Evolutionary conservation across 2,329 filamentous ascomycete species (phyloP).

Genomic region (Daldinia eschscholtzii): DNA sequence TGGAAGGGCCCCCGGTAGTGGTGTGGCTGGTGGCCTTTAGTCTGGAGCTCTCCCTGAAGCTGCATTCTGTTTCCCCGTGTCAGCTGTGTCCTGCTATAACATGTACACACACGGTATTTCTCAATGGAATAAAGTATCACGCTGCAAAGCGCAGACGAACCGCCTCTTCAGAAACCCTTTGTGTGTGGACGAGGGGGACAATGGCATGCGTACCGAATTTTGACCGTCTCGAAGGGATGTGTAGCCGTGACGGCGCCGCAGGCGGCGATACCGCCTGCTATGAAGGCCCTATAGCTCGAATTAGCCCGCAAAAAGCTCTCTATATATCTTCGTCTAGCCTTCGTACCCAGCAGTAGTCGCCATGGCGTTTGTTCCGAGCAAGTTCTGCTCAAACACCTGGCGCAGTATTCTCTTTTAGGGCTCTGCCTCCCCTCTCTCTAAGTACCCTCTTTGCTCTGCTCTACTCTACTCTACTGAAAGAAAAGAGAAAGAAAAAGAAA

Average conservation of each 20-base stretch:
- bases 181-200: conserved; percentile 9
- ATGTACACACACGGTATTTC: background rate
- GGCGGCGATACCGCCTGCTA: conserved; percentile 95
- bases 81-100: background rate
- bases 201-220: conserved; percentile 80
- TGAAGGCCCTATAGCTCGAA: conserved; percentile 75
- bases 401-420: conserved; percentile 20
- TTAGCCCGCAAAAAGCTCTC: conserved; percentile 27
- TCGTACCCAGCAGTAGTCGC: conserved; percentile 51
- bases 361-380: conserved; percentile 46
- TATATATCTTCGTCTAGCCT: background rate
- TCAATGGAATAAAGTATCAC: background rate
- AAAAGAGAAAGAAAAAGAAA: background rate
- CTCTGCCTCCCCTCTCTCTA: background rate
- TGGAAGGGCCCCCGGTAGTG: conserved; percentile 94
- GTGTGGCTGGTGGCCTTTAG: conserved; percentile 85
- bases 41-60: conserved; percentile 93
- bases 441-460: background rate
- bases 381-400: conserved; percentile 24
- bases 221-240: conserved; percentile 98
- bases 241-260: conserved; percentile 98
- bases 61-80: conserved; percentile 75
- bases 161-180: conserved; percentile 8
- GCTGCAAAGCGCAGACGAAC: conserved; percentile 1
- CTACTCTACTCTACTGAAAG: background rate